Percentiles rank a stretch among this genome's conserved stretches.
These are phyloP conservation scores for Entomophthora muscae DNA, from an alignment of 371 early-diverging fungal species.

Conservation along the genomic window DNA sequence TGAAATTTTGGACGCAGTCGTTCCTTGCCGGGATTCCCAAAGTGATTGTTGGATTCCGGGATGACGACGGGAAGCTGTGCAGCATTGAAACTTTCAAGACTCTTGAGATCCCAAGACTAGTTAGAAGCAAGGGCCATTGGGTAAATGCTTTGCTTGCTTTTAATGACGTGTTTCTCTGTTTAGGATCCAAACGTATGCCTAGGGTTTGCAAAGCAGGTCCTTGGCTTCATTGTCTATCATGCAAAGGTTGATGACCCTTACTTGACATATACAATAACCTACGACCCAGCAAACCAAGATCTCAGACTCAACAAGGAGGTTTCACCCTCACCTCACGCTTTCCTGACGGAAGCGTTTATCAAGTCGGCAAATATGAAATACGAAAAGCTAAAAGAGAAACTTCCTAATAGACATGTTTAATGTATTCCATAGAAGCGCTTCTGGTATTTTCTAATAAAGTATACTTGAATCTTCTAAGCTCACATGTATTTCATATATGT, in stretches of 20 bases:
- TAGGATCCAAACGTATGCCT: constrained; percentile 4
- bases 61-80: constrained; percentile 42
- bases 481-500: no score
- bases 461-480: no score
- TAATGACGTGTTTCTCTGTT: neutral
- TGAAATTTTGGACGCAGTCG: constrained; percentile 85
- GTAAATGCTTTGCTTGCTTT: constrained; percentile 16
- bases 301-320: neutral
- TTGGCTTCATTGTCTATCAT: constrained; percentile 12
- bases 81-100: constrained; percentile 43
- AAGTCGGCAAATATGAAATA: neutral
- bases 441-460: no score
- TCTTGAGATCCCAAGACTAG: constrained; percentile 60
- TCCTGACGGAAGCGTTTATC: neutral
- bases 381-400: no score
- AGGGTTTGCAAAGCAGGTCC: neutral
- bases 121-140: constrained; percentile 42
- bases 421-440: no score
- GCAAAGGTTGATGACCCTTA: neutral
- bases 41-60: constrained; percentile 70
- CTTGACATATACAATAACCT: neutral
- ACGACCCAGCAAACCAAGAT: neutral
- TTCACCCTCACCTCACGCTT: neutral
- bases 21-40: constrained; percentile 72
- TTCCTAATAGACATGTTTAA: no score